These are phyloP conservation scores for Carex scoparia DNA, from an alignment of 176 grass and related monocot genomes.

Conservation along the genomic window DNA sequence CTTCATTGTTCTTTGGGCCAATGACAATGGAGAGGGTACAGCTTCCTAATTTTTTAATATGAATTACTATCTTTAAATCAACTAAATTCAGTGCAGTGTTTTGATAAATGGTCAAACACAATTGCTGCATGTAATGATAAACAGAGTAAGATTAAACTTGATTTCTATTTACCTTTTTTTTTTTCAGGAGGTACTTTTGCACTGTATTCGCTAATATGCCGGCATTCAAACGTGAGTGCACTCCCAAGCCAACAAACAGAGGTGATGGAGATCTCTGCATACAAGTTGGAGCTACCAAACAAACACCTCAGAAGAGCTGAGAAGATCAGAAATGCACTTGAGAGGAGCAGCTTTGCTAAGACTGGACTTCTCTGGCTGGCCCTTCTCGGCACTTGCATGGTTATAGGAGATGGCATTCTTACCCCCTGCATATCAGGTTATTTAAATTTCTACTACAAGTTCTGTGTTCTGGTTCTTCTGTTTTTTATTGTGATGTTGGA, in stretches of 20 bases:
- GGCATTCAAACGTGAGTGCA: constrained; percentile 32
- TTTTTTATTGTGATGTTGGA: neutral
- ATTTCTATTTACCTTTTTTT: neutral
- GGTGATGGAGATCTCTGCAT: constrained; percentile 28
- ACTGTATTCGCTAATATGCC: constrained; percentile 36
- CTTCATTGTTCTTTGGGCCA: constrained; percentile 44
- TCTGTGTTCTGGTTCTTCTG: neutral
- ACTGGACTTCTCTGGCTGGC: constrained; percentile 29
- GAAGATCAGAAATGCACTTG: constrained; percentile 32
- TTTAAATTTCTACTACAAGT: neutral
- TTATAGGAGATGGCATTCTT: constrained; percentile 40
- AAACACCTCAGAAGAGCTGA: constrained; percentile 32
- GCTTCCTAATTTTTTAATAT: neutral
- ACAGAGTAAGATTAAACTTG: neutral
- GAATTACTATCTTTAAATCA: neutral
- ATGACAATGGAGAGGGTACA: constrained; percentile 47
- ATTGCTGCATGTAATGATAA: neutral
- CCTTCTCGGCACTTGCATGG: constrained; percentile 40
- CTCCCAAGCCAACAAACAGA: constrained; percentile 26
- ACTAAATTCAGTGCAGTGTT: neutral
- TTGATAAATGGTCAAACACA: neutral
- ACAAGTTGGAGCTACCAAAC: constrained; percentile 28
- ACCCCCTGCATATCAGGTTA: constrained; percentile 38
- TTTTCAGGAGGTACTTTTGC: constrained; percentile 34
- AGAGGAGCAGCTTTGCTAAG: constrained; percentile 25